Base-by-base conservation (phyloP, 176 grass and related monocot species). In the Zizania latifolia region DNA sequence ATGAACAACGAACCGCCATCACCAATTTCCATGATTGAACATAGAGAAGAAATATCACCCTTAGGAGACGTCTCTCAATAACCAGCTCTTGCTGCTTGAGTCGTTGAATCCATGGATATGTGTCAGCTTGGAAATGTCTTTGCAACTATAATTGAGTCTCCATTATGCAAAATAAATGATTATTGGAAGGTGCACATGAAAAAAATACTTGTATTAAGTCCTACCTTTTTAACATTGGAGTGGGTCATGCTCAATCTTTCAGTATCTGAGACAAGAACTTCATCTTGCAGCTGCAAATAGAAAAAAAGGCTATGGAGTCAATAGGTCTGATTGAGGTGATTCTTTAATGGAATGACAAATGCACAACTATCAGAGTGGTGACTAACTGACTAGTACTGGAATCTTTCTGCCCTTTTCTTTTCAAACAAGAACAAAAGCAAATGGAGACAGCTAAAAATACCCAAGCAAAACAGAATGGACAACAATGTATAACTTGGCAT, bases 61-160 rank as follows among this genome's bases (percentile, higher is more conserved):
- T 94, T 76, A 99, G 68, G 87, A 99, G 79, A 39, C 89, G 91
- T 78, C 95, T 94, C 79, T 92, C 84, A 82, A 86, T 80, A 78
- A 82, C 83, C 36, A 93, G 53, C 70, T 99, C 91, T 84, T 94
- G 89, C 74, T 92, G 95, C 83, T 94, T 99, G 78, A 99, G 75
- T 56, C 86, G 86, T 78, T 94, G 95, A 65, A 92, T 90, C 89
- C 89, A 82, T 54, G 89, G 89, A 69, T 84, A 75, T 4, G 89
- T 94, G 40, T 99, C 89, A 53, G 84, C 86, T 90, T 94, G 91
- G 85, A 99, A 92, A 88, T 94, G 91, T 29, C 91, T 90, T 83
- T 90, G 91, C 62, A 99, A 76, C 91, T 97, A 79, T 70, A 74
- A 77, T 58, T 71, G 19, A 66, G 36, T 72, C 60, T 5, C 61